Evolutionary conservation across 2,329 filamentous ascomycete species (phyloP).

Genomic region (Aspergillus sp.): DNA sequence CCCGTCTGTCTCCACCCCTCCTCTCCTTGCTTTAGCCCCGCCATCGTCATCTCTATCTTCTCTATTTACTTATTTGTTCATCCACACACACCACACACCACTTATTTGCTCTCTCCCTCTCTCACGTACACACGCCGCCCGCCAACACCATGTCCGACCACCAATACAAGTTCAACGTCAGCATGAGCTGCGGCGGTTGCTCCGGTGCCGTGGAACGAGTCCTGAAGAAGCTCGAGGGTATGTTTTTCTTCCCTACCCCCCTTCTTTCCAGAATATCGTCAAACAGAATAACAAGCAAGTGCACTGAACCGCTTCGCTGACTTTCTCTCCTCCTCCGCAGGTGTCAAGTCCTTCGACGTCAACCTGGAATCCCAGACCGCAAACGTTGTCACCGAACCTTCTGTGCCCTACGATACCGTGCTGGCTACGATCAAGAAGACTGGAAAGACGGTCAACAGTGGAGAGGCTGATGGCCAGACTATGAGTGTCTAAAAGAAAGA

Average conservation of each 20-base stretch:
- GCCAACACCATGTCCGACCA: conserved; percentile 64
- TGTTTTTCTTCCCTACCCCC: conserved; percentile 29
- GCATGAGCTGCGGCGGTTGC: conserved; percentile 95
- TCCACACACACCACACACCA: neutral
- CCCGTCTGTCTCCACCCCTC: neutral
- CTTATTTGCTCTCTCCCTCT: no score
- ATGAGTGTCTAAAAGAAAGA: conserved; percentile 34
- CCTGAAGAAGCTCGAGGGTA: conserved; percentile 88
- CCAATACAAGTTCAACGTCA: conserved; percentile 92
- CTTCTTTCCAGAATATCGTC: neutral
- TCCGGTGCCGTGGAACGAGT: conserved; percentile 91
- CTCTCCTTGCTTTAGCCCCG: neutral
- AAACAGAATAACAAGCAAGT: neutral
- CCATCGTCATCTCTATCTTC: neutral
- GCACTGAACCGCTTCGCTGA: neutral
- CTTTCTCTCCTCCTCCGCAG: conserved; percentile 48
- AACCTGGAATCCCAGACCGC: conserved; percentile 84
- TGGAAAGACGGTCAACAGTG: conserved; percentile 82
- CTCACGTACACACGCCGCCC: no score
- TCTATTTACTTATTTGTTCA: neutral
- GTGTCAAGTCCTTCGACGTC: conserved; percentile 83
- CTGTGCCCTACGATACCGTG: conserved; percentile 75
- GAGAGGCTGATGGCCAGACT: conserved; percentile 46
- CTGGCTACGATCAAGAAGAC: conserved; percentile 91
- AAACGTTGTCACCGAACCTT: conserved; percentile 69